Percentiles rank a stretch among this genome's conserved stretches.
Conservation (phyloP, 106 monocot genomes). For the Dioscorea dumetorum region DNA sequence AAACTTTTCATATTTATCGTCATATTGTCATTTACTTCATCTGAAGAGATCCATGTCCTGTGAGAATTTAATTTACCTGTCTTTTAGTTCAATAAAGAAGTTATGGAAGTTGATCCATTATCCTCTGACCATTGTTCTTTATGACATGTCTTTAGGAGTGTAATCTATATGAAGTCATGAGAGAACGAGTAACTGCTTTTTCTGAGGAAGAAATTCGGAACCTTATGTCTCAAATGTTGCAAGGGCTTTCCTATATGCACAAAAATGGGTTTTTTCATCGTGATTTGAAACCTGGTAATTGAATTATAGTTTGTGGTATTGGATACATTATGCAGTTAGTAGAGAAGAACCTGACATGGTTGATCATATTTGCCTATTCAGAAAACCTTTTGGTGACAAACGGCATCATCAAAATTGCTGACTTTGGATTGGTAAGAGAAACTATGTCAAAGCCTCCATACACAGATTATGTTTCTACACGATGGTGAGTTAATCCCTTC, state of each 20-base stretch:
- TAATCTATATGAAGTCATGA: conserved; percentile 83
- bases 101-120: too few species aligned
- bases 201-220: conserved; percentile 69
- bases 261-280: conserved; percentile 85
- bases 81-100: too few species aligned
- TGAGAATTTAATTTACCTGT: too few species aligned
- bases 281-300: conserved; percentile 88
- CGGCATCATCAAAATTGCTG: conserved; percentile 73
- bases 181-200: conserved; percentile 35
- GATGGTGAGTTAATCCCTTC: conserved; percentile 59
- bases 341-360: not conserved
- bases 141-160: conserved; percentile 38
- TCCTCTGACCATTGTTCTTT: too few species aligned
- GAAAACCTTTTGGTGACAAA: conserved; percentile 80
- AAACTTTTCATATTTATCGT: too few species aligned
- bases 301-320: not conserved
- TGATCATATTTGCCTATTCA: conserved; percentile 10
- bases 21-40: too few species aligned
- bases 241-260: conserved; percentile 86
- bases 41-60: too few species aligned
- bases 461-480: conserved; percentile 96
- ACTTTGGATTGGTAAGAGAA: conserved; percentile 95
- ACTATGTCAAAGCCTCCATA: conserved; percentile 75
- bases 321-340: not conserved
- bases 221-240: conserved; percentile 71